These are phyloP conservation scores for Aureobasidium vineae DNA, from an alignment of 2,329 filamentous ascomycete genomes.

Conservation along the genomic window DNA sequence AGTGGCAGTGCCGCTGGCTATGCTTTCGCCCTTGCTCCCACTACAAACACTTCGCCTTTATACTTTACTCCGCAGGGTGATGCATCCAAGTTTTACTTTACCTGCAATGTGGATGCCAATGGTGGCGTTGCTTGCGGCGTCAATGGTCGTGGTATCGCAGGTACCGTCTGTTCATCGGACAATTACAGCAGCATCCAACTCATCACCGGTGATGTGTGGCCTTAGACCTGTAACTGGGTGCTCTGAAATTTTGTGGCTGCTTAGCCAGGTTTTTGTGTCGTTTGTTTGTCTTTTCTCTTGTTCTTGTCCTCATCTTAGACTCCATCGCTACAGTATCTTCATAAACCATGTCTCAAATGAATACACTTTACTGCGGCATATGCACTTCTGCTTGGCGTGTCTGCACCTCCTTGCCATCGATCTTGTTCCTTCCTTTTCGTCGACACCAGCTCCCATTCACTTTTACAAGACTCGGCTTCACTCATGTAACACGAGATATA, in stretches of 20 bases:
- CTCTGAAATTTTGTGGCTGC: background rate
- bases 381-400: too few relatives aligned
- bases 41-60: background rate
- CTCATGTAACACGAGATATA: too few relatives aligned
- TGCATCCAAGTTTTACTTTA: background rate
- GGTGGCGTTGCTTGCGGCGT: background rate
- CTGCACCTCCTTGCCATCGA: too few relatives aligned
- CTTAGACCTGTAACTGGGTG: background rate
- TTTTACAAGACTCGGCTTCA: too few relatives aligned
- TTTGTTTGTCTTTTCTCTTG: too few relatives aligned
- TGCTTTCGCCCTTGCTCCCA: background rate
- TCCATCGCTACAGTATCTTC: too few relatives aligned
- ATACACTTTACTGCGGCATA: too few relatives aligned
- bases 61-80: background rate
- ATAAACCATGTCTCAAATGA: too few relatives aligned
- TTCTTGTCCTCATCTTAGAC: too few relatives aligned
- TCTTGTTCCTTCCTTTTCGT: too few relatives aligned
- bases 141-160: background rate
- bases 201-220: background rate
- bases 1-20: background rate
- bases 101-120: background rate
- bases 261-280: background rate
- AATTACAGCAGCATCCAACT: conserved; percentile 1
- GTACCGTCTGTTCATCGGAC: background rate
- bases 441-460: too few relatives aligned